Evolutionary conservation across 2,329 filamentous ascomycete genomes (phyloP), one percentile per base, ranked within the genome.

Genomic region (Calycina herbarum): DNA sequence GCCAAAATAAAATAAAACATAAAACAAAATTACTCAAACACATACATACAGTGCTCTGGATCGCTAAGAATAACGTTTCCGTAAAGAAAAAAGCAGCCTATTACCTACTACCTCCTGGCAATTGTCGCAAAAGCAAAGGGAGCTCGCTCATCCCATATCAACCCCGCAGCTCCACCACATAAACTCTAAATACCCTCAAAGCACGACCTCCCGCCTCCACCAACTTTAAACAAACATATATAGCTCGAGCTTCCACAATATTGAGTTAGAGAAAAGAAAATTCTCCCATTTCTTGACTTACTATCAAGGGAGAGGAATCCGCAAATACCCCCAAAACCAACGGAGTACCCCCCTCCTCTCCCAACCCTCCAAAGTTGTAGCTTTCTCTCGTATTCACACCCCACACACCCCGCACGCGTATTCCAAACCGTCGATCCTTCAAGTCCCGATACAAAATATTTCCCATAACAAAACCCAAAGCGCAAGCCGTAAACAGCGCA

Each of bases 151-250:
- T 27, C 45, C 10, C 35, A 11, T 51, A 51, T 51, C n/a, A 51
- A 51, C 6, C 45, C n/a, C 45, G 20, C 45, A 24, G 20, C 2
- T 24, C 20, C 45, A 51, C 45, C 7, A 24, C n/a, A 51, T 10
- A 10, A 51, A 51, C 45, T 51, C n/a, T 45, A 45, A 45, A 45
- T 20, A 45, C 15, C 42, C 15, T n/a, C 45, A 27, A 51, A 51
- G 45, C 45, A 51, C 45, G 45, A 51, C 45, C 45, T 51, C 45
- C 45, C 45, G 45, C 7, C 20, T 27, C 45, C 45, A 51, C 45
- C 8, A 51, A 51, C 45, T 24, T 51, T 48, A 48, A 48, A 24
- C n/a, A 20, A 7, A 29, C 5, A 5, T 45, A n/a, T 17, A 20
- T 45, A n/a, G 17, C n/a, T 20, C 42, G 6, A 51, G 3, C 20